A percentile compares a stretch with the other conserved stretches of the same genome.
Conservation (phyloP, 2,329 filamentous ascomycete species). For the Talaromyces sp. region DNA sequence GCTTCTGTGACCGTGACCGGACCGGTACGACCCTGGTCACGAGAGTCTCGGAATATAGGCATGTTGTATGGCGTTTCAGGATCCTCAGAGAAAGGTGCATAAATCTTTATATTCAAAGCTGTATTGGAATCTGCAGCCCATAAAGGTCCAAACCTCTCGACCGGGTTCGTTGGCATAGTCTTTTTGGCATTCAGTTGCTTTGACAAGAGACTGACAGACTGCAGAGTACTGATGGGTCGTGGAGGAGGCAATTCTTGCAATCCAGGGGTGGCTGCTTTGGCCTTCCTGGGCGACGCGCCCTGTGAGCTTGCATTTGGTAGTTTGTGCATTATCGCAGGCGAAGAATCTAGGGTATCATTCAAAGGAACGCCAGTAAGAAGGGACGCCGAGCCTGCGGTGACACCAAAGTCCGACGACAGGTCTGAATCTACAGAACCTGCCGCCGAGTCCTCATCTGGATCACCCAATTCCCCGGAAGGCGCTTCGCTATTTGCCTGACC, state of each 20-base stretch:
- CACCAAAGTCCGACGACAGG: constrained; percentile 55
- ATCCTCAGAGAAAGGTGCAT: constrained; percentile 57
- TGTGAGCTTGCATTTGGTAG: constrained; percentile 34
- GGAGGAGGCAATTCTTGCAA: constrained; percentile 59
- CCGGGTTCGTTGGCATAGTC: constrained; percentile 57
- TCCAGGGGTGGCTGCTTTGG: constrained; percentile 44
- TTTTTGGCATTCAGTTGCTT: constrained; percentile 57
- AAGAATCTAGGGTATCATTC: constrained; percentile 46
- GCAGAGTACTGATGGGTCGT: constrained; percentile 58
- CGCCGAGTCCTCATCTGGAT: constrained; percentile 47
- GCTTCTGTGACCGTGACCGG: constrained; percentile 60
- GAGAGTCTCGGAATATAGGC: constrained; percentile 54
- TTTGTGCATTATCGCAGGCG: constrained; percentile 48
- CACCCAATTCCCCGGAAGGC: constrained; percentile 34
- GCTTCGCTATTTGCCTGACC: constrained; percentile 25
- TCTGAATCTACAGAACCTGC: constrained; percentile 49
- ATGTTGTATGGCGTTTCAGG: constrained; percentile 58
- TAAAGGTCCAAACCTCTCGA: constrained; percentile 59
- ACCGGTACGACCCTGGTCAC: constrained; percentile 47
- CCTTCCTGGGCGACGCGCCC: constrained; percentile 52
- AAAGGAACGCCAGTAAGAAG: constrained; percentile 53
- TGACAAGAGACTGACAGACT: constrained; percentile 57
- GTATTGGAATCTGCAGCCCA: constrained; percentile 60
- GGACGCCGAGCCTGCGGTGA: constrained; percentile 55
- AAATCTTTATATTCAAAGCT: constrained; percentile 62